phyloP scores from a whole-genome alignment of 2,329 filamentous ascomycete genomes.

The Epichloe elymi region DNA sequence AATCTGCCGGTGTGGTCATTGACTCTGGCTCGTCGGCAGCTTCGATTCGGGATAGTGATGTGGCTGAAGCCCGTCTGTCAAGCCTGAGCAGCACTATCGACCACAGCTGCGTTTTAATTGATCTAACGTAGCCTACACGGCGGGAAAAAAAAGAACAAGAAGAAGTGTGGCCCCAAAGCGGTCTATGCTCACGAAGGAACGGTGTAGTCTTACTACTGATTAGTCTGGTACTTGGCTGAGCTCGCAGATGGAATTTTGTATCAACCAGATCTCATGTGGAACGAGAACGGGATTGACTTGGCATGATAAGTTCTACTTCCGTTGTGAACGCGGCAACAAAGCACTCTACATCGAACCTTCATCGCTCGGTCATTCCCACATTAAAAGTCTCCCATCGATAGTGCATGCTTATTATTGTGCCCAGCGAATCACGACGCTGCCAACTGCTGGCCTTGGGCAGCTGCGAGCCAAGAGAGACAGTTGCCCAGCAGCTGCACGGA shows the following conservation, averaged over 20 bases:
- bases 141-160: no score
- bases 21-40: background rate
- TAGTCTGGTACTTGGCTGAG: no score
- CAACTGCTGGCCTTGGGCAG: background rate
- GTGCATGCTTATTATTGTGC: background rate
- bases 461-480: background rate
- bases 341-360: background rate
- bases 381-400: background rate
- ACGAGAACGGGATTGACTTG: background rate
- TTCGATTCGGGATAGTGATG: background rate
- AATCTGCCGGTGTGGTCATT: slow-evolving; percentile 8
- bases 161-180: background rate
- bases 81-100: background rate
- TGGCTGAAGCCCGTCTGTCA: background rate
- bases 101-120: background rate
- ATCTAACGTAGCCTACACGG: background rate
- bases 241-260: background rate
- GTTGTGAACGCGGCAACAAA: background rate
- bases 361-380: background rate
- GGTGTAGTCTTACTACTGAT: background rate
- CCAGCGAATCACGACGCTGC: background rate
- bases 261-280: background rate
- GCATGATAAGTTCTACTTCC: background rate
- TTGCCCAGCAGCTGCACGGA: background rate
- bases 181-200: background rate